phyloP scores from a whole-genome alignment of 352 stramenopile genomes.

The Globisporangium nagaii region DNA sequence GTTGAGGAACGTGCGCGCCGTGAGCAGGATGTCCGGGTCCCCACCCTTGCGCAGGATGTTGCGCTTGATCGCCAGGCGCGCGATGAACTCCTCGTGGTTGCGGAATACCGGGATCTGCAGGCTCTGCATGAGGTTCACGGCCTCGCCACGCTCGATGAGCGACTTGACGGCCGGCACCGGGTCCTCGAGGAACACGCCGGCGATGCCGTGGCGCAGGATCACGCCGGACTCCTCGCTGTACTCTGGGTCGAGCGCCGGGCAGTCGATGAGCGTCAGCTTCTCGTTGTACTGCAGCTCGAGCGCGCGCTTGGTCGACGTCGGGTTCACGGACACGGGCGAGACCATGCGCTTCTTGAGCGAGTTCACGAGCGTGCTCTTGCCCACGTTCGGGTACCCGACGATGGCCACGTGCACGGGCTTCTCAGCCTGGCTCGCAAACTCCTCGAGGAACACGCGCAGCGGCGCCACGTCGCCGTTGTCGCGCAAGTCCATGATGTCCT shows the following conservation, averaged over 20 bases:
- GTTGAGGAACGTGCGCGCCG: conserved; percentile 86
- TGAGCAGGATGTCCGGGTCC: conserved; percentile 93
- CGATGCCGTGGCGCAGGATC: conserved; percentile 93
- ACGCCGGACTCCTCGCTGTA: conserved; percentile 84
- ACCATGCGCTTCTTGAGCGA: conserved; percentile 87
- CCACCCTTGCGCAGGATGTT: conserved; percentile 96
- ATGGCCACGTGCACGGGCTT: conserved; percentile 88
- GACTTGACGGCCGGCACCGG: conserved; percentile 89
- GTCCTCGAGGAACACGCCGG: conserved; percentile 93
- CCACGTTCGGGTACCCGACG: conserved; percentile 98
- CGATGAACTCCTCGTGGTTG: conserved; percentile 92
- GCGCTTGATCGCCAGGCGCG: conserved; percentile 91
- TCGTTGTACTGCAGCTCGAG: conserved; percentile 95
- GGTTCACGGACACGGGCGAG: conserved; percentile 36
- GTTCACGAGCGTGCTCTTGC: conserved; percentile 95
- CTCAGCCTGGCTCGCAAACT: conserved; percentile 88
- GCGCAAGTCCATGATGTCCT: conserved; percentile 58
- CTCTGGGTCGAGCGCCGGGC: conserved; percentile 95
- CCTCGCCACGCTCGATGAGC: conserved; percentile 88
- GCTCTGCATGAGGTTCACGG: conserved; percentile 94
- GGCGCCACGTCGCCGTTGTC: conserved; percentile 84
- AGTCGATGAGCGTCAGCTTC: conserved; percentile 96
- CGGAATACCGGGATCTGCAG: conserved; percentile 95
- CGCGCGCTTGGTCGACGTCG: conserved; percentile 69
- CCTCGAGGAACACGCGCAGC: conserved; percentile 94